These are phyloP conservation scores for Yamadazyma atlantica DNA, from an alignment of 1,139 yeast genomes.

Conservation along the genomic window DNA sequence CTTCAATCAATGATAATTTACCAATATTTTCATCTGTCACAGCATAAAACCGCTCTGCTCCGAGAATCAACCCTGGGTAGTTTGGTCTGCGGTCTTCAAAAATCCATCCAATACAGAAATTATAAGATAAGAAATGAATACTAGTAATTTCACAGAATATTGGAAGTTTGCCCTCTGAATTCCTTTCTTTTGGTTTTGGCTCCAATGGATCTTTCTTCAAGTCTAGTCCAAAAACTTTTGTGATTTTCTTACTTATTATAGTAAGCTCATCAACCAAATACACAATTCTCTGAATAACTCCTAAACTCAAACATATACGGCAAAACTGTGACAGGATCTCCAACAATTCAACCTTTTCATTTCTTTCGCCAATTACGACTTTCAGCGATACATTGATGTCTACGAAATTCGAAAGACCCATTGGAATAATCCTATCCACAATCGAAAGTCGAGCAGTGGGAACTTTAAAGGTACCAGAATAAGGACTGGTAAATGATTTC, in stretches of 20 bases:
- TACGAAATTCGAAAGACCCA: constrained; percentile 46
- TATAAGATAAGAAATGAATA: constrained; percentile 60
- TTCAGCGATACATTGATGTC: constrained; percentile 42
- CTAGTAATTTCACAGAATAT: constrained; percentile 30
- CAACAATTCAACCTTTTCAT: constrained; percentile 35
- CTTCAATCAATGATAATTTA: constrained; percentile 61
- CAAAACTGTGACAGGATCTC: constrained; percentile 61
- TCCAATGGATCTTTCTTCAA: neutral
- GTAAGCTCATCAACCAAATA: constrained; percentile 15
- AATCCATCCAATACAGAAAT: constrained; percentile 77
- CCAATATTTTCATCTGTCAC: constrained; percentile 63
- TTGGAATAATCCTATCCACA: constrained; percentile 35
- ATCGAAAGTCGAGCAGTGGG: constrained; percentile 44
- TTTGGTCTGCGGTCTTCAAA: constrained; percentile 46
- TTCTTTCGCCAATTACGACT: constrained; percentile 33
- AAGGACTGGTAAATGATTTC: constrained; percentile 7
- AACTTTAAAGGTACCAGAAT: constrained; percentile 37
- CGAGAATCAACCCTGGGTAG: constrained; percentile 70
- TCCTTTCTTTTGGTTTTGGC: neutral
- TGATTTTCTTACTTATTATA: constrained; percentile 8
- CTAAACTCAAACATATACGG: constrained; percentile 57
- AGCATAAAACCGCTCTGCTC: constrained; percentile 70
- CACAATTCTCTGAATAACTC: constrained; percentile 42
- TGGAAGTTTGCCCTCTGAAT: neutral
- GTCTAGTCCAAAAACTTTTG: neutral